Evolutionary conservation across 805 yeast species (phyloP).

Genomic region (Ascoidea asiatica): DNA sequence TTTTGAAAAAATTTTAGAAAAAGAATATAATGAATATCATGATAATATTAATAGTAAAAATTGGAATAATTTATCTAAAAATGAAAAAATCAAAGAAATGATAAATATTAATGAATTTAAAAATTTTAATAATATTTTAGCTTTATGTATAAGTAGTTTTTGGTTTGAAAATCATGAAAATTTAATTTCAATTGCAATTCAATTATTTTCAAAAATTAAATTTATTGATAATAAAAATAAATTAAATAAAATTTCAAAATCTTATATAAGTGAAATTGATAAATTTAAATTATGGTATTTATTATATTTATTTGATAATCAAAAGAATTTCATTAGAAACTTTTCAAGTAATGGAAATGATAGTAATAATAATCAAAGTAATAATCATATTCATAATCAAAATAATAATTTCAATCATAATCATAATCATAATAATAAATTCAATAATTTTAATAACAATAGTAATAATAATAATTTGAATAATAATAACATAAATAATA

Average conservation of each 20-base stretch:
- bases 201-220: constrained; percentile 42
- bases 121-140: constrained; percentile 47
- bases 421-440: constrained; percentile 7
- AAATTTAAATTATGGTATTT: constrained; percentile 53
- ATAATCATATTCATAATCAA: neutral
- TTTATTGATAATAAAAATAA: constrained; percentile 16
- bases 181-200: constrained; percentile 57
- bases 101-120: constrained; percentile 28
- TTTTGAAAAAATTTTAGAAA: neutral
- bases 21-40: constrained; percentile 6
- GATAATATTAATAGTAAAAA: constrained; percentile 15
- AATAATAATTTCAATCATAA: constrained; percentile 4
- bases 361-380: constrained; percentile 1
- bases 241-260: constrained; percentile 2
- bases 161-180: constrained; percentile 55
- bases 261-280: constrained; percentile 22
- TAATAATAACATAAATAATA: too few relatives aligned
- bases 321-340: constrained; percentile 47
- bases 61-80: constrained; percentile 21
- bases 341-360: constrained; percentile 18
- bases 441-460: too few relatives aligned
- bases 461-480: too few relatives aligned
- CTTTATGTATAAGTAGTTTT: constrained; percentile 50
- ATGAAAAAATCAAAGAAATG: constrained; percentile 15
- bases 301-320: constrained; percentile 52